Conservation (phyloP, 768 basidiomycete genomes). For the Tulasnella sp. region DNA sequence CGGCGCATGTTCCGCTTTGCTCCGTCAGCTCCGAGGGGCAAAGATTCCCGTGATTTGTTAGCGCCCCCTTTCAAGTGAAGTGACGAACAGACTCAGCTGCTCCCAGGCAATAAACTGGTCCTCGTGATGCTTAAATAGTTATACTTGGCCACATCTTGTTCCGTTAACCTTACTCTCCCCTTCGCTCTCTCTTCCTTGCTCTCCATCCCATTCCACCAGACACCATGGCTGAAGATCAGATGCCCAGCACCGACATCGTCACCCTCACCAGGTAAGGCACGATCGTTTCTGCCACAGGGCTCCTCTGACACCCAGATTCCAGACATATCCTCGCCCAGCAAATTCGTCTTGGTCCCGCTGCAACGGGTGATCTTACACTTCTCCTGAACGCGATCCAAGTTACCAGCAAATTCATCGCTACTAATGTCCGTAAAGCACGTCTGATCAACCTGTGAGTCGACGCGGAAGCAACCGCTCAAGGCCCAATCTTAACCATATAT, state of each 20-base stretch:
- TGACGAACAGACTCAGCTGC: neutral
- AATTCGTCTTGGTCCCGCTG: conserved; percentile 66
- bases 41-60: conserved; percentile 10
- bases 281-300: neutral
- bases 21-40: conserved; percentile 6
- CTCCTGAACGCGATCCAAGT: conserved; percentile 93
- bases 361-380: conserved; percentile 90
- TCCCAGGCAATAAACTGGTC: neutral
- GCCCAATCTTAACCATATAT: neutral
- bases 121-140: conserved; percentile 2
- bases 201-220: neutral
- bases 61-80: neutral
- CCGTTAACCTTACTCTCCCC: conserved; percentile 2
- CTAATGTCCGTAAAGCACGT: conserved; percentile 93
- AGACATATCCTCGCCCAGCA: conserved; percentile 88
- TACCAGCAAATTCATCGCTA: conserved; percentile 95
- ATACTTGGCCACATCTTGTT: neutral
- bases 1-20: conserved; percentile 11
- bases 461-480: conserved; percentile 1
- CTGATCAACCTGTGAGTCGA: conserved; percentile 86
- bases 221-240: conserved; percentile 44
- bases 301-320: neutral
- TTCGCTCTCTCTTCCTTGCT: neutral
- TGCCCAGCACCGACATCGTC: conserved; percentile 78
- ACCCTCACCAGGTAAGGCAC: conserved; percentile 75